Evolutionary conservation across 2,329 filamentous ascomycete genomes (phyloP).

Genomic region (Beauveria caledonica): DNA sequence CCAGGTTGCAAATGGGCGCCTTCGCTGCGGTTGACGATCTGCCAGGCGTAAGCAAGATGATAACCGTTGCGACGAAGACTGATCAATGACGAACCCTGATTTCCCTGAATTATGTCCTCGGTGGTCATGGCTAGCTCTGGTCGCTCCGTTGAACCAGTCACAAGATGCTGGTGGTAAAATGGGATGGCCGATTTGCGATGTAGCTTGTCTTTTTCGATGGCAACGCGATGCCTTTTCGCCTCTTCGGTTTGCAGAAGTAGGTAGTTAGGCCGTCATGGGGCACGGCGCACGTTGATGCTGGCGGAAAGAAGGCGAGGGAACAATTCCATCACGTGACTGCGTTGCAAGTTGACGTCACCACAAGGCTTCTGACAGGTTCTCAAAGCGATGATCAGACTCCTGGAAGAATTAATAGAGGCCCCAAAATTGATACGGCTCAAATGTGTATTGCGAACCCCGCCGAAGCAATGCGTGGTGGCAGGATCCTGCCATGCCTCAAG

Average conservation of each 20-base stretch:
- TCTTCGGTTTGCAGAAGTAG: not conserved
- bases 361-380: not conserved
- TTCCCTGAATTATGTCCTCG: slow-evolving; percentile 29
- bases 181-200: not conserved
- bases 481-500: slow-evolving; percentile 5
- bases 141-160: not conserved
- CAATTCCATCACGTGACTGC: slow-evolving; percentile 2
- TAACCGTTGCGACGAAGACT: slow-evolving; percentile 12
- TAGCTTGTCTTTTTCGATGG: not conserved
- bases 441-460: slow-evolving; percentile 1
- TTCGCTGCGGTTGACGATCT: slow-evolving; percentile 62
- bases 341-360: not conserved
- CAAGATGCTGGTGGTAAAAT: not conserved
- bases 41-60: slow-evolving; percentile 26
- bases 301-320: not conserved
- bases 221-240: not conserved
- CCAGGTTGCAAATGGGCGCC: slow-evolving; percentile 84
- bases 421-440: not conserved
- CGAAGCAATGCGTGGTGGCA: not conserved
- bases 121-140: slow-evolving; percentile 25
- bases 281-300: not conserved
- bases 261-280: not conserved
- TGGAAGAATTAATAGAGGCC: not conserved
- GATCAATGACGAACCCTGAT: slow-evolving; percentile 31
- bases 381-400: not conserved